Evolutionary conservation across 768 basidiomycete species (phyloP).

Genomic region (Cystofilobasidium capitatum): DNA sequence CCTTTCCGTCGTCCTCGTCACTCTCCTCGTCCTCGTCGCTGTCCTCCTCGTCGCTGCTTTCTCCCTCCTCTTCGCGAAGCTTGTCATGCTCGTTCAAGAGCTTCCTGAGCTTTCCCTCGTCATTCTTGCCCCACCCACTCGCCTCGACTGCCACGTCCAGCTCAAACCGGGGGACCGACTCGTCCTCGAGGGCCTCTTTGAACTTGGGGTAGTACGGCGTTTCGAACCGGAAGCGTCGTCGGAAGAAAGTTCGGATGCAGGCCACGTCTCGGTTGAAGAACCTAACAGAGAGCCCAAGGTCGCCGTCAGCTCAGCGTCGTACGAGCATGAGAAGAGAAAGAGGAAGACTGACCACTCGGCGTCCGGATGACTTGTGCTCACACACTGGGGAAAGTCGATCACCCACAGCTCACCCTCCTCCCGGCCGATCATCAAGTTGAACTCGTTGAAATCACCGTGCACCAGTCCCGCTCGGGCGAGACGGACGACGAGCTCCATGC

Average conservation of each 20-base stretch:
- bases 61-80: conserved; percentile 32
- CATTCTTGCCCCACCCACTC: conserved; percentile 79
- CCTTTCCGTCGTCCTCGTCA: conserved; percentile 36
- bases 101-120: conserved; percentile 65
- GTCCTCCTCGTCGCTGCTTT: conserved; percentile 39
- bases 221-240: conserved; percentile 82
- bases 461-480: conserved; percentile 91
- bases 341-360: conserved; percentile 70
- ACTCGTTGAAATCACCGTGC: conserved; percentile 98
- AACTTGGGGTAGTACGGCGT: conserved; percentile 80
- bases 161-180: conserved; percentile 45
- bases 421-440: conserved; percentile 87
- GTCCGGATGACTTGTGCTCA: conserved; percentile 89
- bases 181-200: conserved; percentile 51
- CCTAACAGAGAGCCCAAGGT: conserved; percentile 44
- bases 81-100: conserved; percentile 22
- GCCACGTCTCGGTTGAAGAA: conserved; percentile 99
- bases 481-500: conserved; percentile 94
- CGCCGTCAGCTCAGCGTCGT: not conserved
- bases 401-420: conserved; percentile 68
- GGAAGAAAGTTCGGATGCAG: conserved; percentile 88
- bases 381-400: conserved; percentile 99
- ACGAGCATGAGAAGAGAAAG: not conserved
- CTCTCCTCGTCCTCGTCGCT: conserved; percentile 43
- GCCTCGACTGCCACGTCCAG: conserved; percentile 78